Evolutionary conservation across 2,329 filamentous ascomycete genomes (phyloP).

Genomic region (Niveomyces coronatus): DNA sequence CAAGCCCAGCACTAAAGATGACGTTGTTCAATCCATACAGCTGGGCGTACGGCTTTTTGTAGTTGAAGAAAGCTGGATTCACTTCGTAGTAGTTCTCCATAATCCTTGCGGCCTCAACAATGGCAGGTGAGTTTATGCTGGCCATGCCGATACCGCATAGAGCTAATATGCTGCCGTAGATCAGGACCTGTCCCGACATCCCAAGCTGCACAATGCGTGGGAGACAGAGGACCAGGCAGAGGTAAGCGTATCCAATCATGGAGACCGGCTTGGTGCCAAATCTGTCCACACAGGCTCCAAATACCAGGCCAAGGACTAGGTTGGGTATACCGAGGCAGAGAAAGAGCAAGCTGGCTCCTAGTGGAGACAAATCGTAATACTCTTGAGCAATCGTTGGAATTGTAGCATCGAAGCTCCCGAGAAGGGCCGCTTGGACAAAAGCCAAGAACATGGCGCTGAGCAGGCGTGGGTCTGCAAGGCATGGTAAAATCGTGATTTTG

Average conservation of each 20-base stretch:
- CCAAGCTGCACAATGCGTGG: not conserved
- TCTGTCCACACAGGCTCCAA: not conserved
- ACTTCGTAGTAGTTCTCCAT: conserved; percentile 1
- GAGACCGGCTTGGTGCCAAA: not conserved
- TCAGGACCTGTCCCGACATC: not conserved
- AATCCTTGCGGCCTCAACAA: not conserved
- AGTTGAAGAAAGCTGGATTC: not conserved
- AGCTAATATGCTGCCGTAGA: not conserved
- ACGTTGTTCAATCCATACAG: not conserved
- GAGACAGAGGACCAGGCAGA: not conserved
- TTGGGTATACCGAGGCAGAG: not conserved
- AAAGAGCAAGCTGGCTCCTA: not conserved
- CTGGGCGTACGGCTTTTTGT: conserved; percentile 1
- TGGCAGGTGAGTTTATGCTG: not conserved
- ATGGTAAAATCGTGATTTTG: not conserved
- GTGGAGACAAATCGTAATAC: not conserved
- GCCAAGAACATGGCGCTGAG: not conserved
- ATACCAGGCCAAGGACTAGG: not conserved
- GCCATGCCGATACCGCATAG: not conserved
- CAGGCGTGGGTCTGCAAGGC: not conserved
- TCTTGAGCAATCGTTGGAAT: not conserved
- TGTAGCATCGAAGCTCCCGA: not conserved
- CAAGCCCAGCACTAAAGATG: not conserved
- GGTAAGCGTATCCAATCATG: not conserved
- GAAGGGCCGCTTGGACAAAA: not conserved